Evolutionary conservation across 2,329 filamentous ascomycete species (phyloP), one percentile per base, ranked within the genome.

Genomic region (Fusarium protoensiforme): DNA sequence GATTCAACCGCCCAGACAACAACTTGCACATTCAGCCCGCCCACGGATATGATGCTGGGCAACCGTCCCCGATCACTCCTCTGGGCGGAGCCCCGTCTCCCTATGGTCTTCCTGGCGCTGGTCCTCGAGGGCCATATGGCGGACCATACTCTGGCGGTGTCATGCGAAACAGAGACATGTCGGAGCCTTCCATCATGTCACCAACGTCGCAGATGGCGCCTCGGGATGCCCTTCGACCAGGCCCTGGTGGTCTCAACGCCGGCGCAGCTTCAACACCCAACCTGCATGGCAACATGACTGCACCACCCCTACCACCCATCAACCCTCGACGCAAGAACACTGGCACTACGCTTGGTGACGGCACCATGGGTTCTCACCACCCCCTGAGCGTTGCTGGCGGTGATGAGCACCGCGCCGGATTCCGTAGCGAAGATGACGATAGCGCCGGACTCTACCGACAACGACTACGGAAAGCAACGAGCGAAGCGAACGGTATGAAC

Each of bases 261-360:
- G 74, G 76, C 11, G 74, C 81, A 2, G 77, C 76, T 7, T 84
- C 83, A 14, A 82, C 82, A 7, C 81, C 84, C 1, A 83, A 83
- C 66, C 71, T 84, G 46, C 83, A 83, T 54, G 77, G 78, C 7
- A 79, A 76, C 13, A 74, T 78, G 20, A 65, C 77, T 29, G 83
- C 82, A 3, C 88, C 89, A 3, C 89, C 89, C 3, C 67, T 91
- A 38, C 89, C 89, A 3, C 88, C 89, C 2, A 88, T 91, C 77
- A 91, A 91, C 76, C 89, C 89, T 31, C 84, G 87, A 57, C 85
- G 89, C 11, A 85, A 87, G 61, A 85, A 84, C 10, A 80, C 84
- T 11, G 79, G 83, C 3, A 77, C 48, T 1, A 77, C 71, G 13
- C 29, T 84, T n/a, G 82, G 81, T 13, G 81, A 82, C 33, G 65